Evolutionary conservation across 768 basidiomycete genomes (phyloP).

Genomic region (Russula olivacea): DNA sequence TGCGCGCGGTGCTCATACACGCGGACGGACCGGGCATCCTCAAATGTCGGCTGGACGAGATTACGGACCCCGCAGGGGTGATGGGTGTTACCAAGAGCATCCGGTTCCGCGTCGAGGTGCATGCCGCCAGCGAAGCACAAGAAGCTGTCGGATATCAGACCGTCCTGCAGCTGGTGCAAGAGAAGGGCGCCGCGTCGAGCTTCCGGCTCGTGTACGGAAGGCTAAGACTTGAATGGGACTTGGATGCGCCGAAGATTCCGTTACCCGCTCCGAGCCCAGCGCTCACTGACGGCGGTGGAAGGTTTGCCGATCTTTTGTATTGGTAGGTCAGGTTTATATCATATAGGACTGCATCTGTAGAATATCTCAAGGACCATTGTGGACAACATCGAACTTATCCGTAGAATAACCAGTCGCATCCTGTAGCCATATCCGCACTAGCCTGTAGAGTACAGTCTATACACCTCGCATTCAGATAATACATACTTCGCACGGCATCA

Average conservation of each 20-base stretch:
- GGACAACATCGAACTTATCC: slow-evolving; percentile 10
- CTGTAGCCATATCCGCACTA: slow-evolving; percentile 19
- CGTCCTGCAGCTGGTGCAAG: slow-evolving; percentile 63
- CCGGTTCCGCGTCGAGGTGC: slow-evolving; percentile 79
- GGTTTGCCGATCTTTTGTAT: slow-evolving; percentile 36
- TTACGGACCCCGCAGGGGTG: slow-evolving; percentile 48
- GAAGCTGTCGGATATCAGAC: slow-evolving; percentile 47
- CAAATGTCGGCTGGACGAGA: slow-evolving; percentile 71
- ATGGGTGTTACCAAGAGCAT: slow-evolving; percentile 58
- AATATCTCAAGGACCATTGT: slow-evolving; percentile 3
- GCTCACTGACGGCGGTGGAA: slow-evolving; percentile 28
- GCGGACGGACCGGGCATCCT: slow-evolving; percentile 59
- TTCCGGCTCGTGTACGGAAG: slow-evolving; percentile 71
- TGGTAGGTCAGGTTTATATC: slow-evolving; percentile 12
- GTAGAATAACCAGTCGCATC: slow-evolving; percentile 25
- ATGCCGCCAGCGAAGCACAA: slow-evolving; percentile 38
- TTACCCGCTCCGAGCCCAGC: slow-evolving; percentile 30
- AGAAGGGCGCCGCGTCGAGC: slow-evolving; percentile 80
- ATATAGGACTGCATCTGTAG: slow-evolving; percentile 5
- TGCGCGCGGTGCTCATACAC: slow-evolving; percentile 59
- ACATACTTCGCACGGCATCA: neutral
- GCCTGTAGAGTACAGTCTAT: slow-evolving; percentile 18
- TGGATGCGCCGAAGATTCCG: slow-evolving; percentile 39
- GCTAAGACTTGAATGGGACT: slow-evolving; percentile 63
- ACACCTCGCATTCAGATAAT: slow-evolving; percentile 5